These are phyloP conservation scores for Calonectria leucothoes DNA, from an alignment of 2,329 filamentous ascomycete species.

Conservation along the genomic window DNA sequence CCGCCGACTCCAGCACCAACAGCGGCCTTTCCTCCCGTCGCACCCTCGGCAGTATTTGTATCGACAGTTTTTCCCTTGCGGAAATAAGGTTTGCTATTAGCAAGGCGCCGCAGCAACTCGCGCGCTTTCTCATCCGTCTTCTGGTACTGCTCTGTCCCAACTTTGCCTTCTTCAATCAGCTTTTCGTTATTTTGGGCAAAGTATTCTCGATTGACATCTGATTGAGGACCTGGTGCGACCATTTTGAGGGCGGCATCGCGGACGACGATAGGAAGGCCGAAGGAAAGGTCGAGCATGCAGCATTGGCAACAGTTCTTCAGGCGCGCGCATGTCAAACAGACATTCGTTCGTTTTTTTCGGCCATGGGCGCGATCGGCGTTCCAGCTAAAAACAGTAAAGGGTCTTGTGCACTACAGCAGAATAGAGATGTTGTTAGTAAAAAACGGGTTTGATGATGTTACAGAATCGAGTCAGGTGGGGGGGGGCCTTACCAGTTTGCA, in stretches of 20 bases:
- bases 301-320: conserved; percentile 99
- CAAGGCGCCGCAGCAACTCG: conserved; percentile 85
- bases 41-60: conserved; percentile 51
- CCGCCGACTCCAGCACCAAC: conserved; percentile 70
- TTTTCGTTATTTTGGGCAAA: conserved; percentile 98
- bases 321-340: conserved; percentile 95
- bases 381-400: conserved; percentile 97
- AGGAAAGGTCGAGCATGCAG: conserved; percentile 98
- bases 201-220: conserved; percentile 94
- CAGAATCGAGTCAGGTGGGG: neutral
- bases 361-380: conserved; percentile 88
- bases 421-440: conserved; percentile 11
- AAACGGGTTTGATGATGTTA: neutral
- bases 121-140: conserved; percentile 98
- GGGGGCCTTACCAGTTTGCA: conserved; percentile 70
- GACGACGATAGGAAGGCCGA: conserved; percentile 93
- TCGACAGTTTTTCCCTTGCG: conserved; percentile 85
- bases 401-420: conserved; percentile 77
- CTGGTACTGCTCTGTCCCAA: conserved; percentile 88
- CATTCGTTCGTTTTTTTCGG: conserved; percentile 92
- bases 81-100: conserved; percentile 95
- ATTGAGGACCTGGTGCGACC: conserved; percentile 92
- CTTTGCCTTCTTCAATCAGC: conserved; percentile 91
- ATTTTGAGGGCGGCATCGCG: conserved; percentile 97
- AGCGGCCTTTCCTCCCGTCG: conserved; percentile 58